A percentile compares a stretch with the other conserved stretches of the same genome.
These are phyloP conservation scores for Sonneratia caseolaris DNA, from an alignment of 345 rosid species.

Conservation along the genomic window DNA sequence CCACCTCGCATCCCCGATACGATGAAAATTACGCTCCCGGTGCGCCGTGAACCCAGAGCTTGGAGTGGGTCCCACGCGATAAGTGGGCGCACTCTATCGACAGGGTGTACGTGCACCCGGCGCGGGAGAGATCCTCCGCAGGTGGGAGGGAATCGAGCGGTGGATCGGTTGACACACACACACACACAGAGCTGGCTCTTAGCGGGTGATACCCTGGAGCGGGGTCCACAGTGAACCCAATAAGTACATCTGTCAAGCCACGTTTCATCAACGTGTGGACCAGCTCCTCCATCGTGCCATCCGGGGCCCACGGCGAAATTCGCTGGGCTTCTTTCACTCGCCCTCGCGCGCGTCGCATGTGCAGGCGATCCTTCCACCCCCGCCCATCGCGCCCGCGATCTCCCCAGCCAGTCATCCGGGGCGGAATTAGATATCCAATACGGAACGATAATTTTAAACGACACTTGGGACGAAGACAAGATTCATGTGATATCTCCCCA, in stretches of 20 bases:
- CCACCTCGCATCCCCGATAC: neutral
- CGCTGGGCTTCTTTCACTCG: constrained; percentile 4
- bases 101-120: neutral
- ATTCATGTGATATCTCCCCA: too few relatives aligned
- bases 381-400: neutral
- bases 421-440: too few relatives aligned
- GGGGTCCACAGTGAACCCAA: neutral
- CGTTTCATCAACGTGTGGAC: constrained; percentile 15
- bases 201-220: neutral
- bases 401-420: too few relatives aligned
- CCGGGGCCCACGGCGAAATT: constrained; percentile 4
- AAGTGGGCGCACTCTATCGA: too few relatives aligned
- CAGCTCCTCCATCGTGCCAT: constrained; percentile 6
- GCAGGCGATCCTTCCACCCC: neutral
- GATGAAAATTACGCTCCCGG: neutral
- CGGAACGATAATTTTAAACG: too few relatives aligned
- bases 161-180: too few relatives aligned
- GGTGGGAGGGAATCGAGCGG: neutral
- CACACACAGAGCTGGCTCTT: constrained; percentile 4
- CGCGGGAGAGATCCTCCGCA: too few relatives aligned
- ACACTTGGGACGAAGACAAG: too few relatives aligned
- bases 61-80: neutral
- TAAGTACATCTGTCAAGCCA: constrained; percentile 1
- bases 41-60: neutral
- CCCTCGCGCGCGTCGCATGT: constrained; percentile 11